Conservation (phyloP, 139 green algal genomes). For the Picocystis salinarum region DNA sequence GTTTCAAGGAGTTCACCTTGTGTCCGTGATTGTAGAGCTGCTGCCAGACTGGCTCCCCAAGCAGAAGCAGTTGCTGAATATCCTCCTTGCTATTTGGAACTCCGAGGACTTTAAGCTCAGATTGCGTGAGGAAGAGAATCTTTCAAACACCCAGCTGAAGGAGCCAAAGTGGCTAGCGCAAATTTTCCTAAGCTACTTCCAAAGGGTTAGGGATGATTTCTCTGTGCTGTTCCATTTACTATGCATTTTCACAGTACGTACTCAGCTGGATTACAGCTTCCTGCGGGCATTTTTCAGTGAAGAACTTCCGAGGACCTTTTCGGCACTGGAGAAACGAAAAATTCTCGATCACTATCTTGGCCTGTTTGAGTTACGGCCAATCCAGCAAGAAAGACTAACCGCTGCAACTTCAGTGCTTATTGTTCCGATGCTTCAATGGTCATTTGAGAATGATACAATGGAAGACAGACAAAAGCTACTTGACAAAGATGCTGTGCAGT, state of each 20-base stretch:
- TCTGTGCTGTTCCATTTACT: constrained; percentile 67
- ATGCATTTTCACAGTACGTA: constrained; percentile 25
- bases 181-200: constrained; percentile 53
- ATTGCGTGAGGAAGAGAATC: constrained; percentile 16
- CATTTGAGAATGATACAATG: constrained; percentile 21
- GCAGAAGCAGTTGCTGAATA: constrained; percentile 18
- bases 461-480: constrained; percentile 14
- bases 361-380: constrained; percentile 19
- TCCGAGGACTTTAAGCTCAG: constrained; percentile 12
- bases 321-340: constrained; percentile 19
- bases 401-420: constrained; percentile 29
- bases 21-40: constrained; percentile 53
- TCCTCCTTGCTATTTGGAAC: constrained; percentile 33
- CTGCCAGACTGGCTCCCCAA: constrained; percentile 43
- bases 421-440: constrained; percentile 47
- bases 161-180: constrained; percentile 68
- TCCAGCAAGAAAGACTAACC: background rate
- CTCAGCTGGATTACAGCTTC: background rate
- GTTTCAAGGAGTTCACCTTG: constrained; percentile 54
- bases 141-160: constrained; percentile 24
- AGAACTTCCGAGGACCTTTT: too few species aligned
- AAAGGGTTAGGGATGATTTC: constrained; percentile 31
- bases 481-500: constrained; percentile 14
- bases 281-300: too few species aligned
- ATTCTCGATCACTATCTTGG: constrained; percentile 41